These are phyloP conservation scores for Antarctomyces pellizariae DNA, from an alignment of 495 filamentous ascomycete species.

Conservation along the genomic window DNA sequence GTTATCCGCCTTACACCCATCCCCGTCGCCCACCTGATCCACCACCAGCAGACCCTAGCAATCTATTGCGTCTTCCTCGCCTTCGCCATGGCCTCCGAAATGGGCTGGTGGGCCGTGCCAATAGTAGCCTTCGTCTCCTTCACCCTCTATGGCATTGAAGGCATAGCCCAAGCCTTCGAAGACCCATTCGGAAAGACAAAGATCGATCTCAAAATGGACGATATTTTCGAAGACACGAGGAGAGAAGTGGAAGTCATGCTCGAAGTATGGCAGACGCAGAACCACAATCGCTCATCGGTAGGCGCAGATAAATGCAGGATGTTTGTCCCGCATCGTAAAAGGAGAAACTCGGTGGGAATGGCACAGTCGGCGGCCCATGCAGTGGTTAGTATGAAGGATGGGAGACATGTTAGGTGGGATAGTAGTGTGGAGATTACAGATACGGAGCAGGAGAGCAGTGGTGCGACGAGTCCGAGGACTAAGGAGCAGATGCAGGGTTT, in stretches of 20 bases:
- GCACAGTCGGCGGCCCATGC: too few relatives aligned
- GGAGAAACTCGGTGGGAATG: too few relatives aligned
- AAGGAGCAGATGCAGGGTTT: too few relatives aligned
- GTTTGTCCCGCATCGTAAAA: too few relatives aligned
- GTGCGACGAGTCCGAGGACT: too few relatives aligned
- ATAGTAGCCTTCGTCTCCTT: slow-evolving; percentile 45
- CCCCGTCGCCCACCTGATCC: slow-evolving; percentile 58
- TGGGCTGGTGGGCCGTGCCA: slow-evolving; percentile 48
- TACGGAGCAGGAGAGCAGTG: too few relatives aligned
- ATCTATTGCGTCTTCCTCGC: slow-evolving; percentile 50
- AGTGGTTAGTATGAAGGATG: too few relatives aligned
- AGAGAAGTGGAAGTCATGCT: slow-evolving; percentile 40
- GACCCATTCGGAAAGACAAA: slow-evolving; percentile 55
- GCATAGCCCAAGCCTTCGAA: slow-evolving; percentile 24
- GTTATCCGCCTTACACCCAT: slow-evolving; percentile 49
- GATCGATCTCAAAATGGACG: slow-evolving; percentile 65
- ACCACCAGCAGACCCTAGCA: slow-evolving; percentile 52
- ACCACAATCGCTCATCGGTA: too few relatives aligned
- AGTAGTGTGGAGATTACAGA: too few relatives aligned
- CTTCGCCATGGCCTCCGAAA: slow-evolving; percentile 48
- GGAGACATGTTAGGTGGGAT: too few relatives aligned
- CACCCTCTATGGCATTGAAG: slow-evolving; percentile 41
- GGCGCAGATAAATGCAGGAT: too few relatives aligned
- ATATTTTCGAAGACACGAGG: slow-evolving; percentile 40
- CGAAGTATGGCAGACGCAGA: slow-evolving; percentile 33